These are phyloP conservation scores for Xylariomycetidae sp. DNA, from an alignment of 2,329 filamentous ascomycete genomes.

Conservation along the genomic window DNA sequence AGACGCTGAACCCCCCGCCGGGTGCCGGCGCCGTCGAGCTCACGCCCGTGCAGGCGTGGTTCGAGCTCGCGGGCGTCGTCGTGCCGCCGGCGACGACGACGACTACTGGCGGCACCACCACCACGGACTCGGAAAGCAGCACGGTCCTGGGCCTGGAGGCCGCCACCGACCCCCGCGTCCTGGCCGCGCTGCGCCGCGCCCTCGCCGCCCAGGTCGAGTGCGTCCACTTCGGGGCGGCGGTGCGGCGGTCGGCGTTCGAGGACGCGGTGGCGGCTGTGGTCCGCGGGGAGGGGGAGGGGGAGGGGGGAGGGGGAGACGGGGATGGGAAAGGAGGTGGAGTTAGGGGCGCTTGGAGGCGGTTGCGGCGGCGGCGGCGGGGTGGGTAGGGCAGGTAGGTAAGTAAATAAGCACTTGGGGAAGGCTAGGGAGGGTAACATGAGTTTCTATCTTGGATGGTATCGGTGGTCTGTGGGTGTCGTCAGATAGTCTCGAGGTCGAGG, in stretches of 20 bases:
- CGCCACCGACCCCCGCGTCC: slow-evolving; percentile 28
- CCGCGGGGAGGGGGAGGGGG: no score
- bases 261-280: slow-evolving; percentile 34
- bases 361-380: neutral
- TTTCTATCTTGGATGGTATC: neutral
- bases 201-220: slow-evolving; percentile 40
- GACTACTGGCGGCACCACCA: no score
- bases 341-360: slow-evolving; percentile 1
- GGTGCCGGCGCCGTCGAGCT: slow-evolving; percentile 39
- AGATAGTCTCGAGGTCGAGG: no score
- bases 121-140: no score
- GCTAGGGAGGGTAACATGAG: neutral
- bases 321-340: slow-evolving; percentile 14
- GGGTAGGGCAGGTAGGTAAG: neutral
- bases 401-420: neutral
- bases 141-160: slow-evolving; percentile 30
- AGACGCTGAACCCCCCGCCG: slow-evolving; percentile 36
- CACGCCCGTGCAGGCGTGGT: slow-evolving; percentile 49
- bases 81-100: no score
- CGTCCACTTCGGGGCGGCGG: slow-evolving; percentile 40
- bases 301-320: neutral
- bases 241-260: slow-evolving; percentile 42
- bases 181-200: slow-evolving; percentile 34
- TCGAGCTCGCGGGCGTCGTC: slow-evolving; percentile 41
- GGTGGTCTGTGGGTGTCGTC: no score